Conservation (phyloP, 2,329 filamentous ascomycete species). For the Calonectria honghensis region DNA sequence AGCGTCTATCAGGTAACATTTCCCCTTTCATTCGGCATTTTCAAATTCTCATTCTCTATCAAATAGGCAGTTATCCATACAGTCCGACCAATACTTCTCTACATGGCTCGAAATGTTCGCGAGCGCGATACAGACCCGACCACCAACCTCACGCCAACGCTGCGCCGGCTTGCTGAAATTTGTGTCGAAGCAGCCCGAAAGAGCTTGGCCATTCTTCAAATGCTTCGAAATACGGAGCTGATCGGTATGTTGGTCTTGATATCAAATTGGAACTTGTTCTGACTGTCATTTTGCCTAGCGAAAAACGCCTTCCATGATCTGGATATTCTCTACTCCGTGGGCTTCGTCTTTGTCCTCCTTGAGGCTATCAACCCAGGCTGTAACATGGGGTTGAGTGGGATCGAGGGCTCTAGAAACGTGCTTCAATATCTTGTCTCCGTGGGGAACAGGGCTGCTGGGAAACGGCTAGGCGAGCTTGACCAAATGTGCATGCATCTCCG, state of each 20-base stretch:
- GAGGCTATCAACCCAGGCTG: slow-evolving; percentile 38
- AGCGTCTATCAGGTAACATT: slow-evolving; percentile 38
- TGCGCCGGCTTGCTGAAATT: slow-evolving; percentile 44
- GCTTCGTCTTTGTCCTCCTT: slow-evolving; percentile 44
- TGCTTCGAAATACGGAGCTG: slow-evolving; percentile 38
- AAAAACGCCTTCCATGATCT: slow-evolving; percentile 46
- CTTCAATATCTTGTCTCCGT: slow-evolving; percentile 41
- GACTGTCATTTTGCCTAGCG: slow-evolving; percentile 4
- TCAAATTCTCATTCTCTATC: neutral
- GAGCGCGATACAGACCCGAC: slow-evolving; percentile 28
- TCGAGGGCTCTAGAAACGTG: slow-evolving; percentile 40
- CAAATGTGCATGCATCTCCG: slow-evolving; percentile 44
- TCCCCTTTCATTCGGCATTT: neutral
- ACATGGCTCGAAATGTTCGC: slow-evolving; percentile 43
- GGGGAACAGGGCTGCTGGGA: slow-evolving; percentile 44
- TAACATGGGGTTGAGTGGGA: slow-evolving; percentile 33
- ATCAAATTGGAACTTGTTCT: neutral
- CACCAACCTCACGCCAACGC: slow-evolving; percentile 35
- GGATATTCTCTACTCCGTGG: slow-evolving; percentile 43
- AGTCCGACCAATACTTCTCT: slow-evolving; percentile 41
- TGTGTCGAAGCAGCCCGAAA: slow-evolving; percentile 45
- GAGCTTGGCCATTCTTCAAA: slow-evolving; percentile 42
- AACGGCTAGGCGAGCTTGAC: slow-evolving; percentile 42
- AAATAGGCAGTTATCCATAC: slow-evolving; percentile 42
- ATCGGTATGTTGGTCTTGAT: slow-evolving; percentile 20